Evolutionary conservation across 495 filamentous ascomycete species (phyloP), one percentile per base, ranked within the genome.

Genomic region (Xylaria cubensis): DNA sequence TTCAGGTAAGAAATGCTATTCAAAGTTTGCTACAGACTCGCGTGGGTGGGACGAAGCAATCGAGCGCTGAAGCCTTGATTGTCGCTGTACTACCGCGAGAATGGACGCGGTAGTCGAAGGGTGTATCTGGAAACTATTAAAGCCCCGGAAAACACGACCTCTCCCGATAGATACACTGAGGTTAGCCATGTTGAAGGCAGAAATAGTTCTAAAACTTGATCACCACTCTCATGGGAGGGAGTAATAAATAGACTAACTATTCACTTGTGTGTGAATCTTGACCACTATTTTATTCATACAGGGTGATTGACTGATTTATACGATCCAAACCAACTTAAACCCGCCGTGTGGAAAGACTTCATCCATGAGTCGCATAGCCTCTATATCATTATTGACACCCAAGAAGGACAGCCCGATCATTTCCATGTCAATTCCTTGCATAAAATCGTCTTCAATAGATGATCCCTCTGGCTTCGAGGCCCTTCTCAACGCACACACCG

Each of bases 401-500:
- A 63, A 63, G 61, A 63, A 63, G n/a, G 9, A 63, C 21, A 63
- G 21, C 19, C 59, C 39, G 21, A 63, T 10, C 61, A 44, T 63
- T 39, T 41, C 24, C 39, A 24, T 24, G 6, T 63, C n/a, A 42
- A 26, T 26, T 13, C 21, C 39, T 15, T 41, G 0, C n/a, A 24
- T 17, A 24, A 3, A 0, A 39, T 42, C 36, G 4, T 63, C 36
- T 24, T 12, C 39, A 17, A 5, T 13, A 5, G 61, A 26, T 41
- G n/a, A 21, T 13, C 9, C 21, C 19, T 13, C 59, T 6, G 34
- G 2, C 39, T 63, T 42, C 19, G 19, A 12, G 17, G 5, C 39
- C 39, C 39, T 39, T 63, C 61, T 63, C 61, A 63, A 17, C n/a
- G 61, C 61, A 44, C 61, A 63, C 19, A 63, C 36, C 32, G 59